A percentile compares a stretch with the other conserved stretches of the same genome.
phyloP scores from a whole-genome alignment of 2,329 filamentous ascomycete genomes.

The Colletotrichum shisoi region DNA sequence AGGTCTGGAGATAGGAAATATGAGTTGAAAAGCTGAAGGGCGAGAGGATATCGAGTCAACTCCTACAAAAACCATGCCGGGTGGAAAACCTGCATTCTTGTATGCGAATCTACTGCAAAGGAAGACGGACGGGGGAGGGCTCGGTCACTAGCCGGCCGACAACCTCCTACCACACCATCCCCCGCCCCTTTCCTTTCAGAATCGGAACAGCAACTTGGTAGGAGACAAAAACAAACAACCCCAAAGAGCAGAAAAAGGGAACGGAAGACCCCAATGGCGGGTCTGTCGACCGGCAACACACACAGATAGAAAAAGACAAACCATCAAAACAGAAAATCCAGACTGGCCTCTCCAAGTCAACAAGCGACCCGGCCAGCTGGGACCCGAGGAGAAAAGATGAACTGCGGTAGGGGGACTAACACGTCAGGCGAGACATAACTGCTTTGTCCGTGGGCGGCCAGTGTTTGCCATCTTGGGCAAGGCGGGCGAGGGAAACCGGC shows the following conservation, averaged over 20 bases:
- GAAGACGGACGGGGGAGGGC: background rate
- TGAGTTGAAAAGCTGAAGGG: background rate
- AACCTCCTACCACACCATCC: conserved; percentile 6
- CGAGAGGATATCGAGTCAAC: background rate
- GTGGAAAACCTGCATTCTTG: conserved; percentile 15
- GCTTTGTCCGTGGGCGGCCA: conserved; percentile 31
- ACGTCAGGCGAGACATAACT: conserved; percentile 35
- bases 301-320: conserved; percentile 7
- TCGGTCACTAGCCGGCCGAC: conserved; percentile 2
- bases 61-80: background rate
- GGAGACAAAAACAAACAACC: conserved; percentile 27
- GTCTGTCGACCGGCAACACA: background rate
- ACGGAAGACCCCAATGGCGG: background rate
- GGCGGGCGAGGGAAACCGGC: conserved; percentile 4
- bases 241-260: conserved; percentile 14
- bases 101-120: conserved; percentile 12
- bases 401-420: conserved; percentile 27
- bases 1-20: conserved; percentile 18
- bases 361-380: conserved; percentile 27
- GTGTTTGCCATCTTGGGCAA: conserved; percentile 17
- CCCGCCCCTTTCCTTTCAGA: conserved; percentile 23
- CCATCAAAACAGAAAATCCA: conserved; percentile 24
- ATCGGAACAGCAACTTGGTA: conserved; percentile 17
- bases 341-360: conserved; percentile 8
- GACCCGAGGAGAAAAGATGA: conserved; percentile 12